These are phyloP conservation scores for Thielaviopsis punctulata DNA, from an alignment of 2,329 filamentous ascomycete genomes.

Conservation along the genomic window DNA sequence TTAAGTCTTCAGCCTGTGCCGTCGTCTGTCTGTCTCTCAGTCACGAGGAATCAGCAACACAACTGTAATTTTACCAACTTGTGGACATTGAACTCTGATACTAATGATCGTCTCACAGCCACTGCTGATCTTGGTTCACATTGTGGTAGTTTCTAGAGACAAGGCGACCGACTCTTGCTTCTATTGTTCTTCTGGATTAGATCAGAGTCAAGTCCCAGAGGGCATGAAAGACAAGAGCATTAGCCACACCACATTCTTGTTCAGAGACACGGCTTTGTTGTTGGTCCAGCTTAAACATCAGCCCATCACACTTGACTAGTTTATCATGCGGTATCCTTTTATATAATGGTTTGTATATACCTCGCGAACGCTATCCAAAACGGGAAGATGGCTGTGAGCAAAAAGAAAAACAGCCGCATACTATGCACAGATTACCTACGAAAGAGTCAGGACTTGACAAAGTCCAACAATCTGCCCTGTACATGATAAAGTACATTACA, in stretches of 20 bases:
- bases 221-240: not conserved
- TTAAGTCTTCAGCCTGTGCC: not conserved
- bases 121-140: not conserved
- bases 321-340: not conserved
- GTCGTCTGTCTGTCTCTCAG: not conserved
- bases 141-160: not conserved
- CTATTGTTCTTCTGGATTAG: not conserved
- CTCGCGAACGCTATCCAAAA: not conserved
- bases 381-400: not conserved
- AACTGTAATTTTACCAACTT: not conserved
- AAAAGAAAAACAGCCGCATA: too few relatives aligned
- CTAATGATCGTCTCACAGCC: not conserved
- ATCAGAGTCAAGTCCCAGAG: not conserved
- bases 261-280: not conserved
- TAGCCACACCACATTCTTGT: not conserved
- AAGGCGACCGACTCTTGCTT: not conserved
- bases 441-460: too few relatives aligned
- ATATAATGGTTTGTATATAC: not conserved
- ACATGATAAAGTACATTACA: too few relatives aligned
- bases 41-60: not conserved
- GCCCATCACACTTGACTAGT: not conserved
- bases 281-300: not conserved
- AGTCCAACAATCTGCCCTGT: too few relatives aligned
- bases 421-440: too few relatives aligned
- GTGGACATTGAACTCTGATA: not conserved